Evolutionary conservation across 257 asterid genomes (phyloP).

Genomic region (Salvia splendens): DNA sequence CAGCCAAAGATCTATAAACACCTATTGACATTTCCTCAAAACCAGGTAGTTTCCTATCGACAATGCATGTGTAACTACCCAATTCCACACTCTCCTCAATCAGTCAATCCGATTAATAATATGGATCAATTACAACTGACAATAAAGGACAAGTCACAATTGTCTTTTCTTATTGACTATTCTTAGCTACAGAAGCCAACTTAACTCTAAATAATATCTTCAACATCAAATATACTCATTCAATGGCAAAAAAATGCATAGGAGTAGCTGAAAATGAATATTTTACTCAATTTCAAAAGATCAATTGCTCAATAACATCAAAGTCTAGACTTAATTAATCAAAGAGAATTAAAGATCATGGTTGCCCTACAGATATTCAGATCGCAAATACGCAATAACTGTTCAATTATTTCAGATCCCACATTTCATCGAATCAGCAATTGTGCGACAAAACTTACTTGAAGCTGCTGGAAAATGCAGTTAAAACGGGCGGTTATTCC

Average conservation of each 20-base stretch:
- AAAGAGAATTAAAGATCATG: not conserved
- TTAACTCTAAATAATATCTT: constrained; percentile 2
- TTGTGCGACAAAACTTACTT: constrained; percentile 24
- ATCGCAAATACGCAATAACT: constrained; percentile 11
- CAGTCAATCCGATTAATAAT: not conserved
- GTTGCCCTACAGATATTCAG: not conserved
- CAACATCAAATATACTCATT: not conserved
- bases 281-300: not conserved
- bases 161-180: not conserved
- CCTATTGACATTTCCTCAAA: not conserved
- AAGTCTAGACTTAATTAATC: not conserved
- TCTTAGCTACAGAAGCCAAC: constrained; percentile 12
- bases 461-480: constrained; percentile 29
- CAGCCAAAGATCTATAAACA: not conserved
- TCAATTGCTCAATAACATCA: not conserved
- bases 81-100: constrained; percentile 18
- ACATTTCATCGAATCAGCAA: constrained; percentile 24
- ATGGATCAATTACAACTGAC: constrained; percentile 18
- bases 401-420: constrained; percentile 19
- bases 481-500: constrained; percentile 30
- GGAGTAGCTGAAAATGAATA: not conserved
- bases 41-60: constrained; percentile 5
- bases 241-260: not conserved
- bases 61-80: not conserved
- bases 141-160: not conserved